A percentile compares a stretch with the other conserved stretches of the same genome.
phyloP scores from a whole-genome alignment of 768 basidiomycete genomes.

The Suillus tomentosus region DNA sequence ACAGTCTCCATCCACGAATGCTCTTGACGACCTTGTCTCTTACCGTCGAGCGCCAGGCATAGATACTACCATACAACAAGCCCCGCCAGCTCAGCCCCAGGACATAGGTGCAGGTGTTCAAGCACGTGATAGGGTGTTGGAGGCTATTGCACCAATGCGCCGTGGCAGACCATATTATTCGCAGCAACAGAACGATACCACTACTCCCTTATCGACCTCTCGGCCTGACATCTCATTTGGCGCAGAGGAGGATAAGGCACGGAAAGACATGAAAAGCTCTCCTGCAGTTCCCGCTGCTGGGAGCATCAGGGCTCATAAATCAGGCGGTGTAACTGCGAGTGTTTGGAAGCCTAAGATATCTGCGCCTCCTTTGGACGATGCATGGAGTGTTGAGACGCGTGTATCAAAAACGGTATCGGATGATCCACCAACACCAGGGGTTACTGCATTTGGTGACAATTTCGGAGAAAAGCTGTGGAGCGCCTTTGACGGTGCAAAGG shows the following conservation, averaged over 20 bases:
- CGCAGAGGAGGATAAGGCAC: constrained; percentile 48
- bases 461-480: constrained; percentile 60
- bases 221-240: constrained; percentile 31
- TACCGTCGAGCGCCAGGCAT: constrained; percentile 32
- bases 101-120: constrained; percentile 55
- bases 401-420: constrained; percentile 26
- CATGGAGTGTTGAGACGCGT: constrained; percentile 42
- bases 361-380: constrained; percentile 32
- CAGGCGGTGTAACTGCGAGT: constrained; percentile 24
- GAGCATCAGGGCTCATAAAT: constrained; percentile 25
- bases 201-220: constrained; percentile 37
- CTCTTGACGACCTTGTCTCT: constrained; percentile 42
- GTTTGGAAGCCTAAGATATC: constrained; percentile 33
- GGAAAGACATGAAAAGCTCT: constrained; percentile 42
- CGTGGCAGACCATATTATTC: constrained; percentile 59
- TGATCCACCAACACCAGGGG: constrained; percentile 25
- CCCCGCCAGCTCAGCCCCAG: constrained; percentile 20
- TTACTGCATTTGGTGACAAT: constrained; percentile 65
- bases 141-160: constrained; percentile 79
- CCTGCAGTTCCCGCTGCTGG: constrained; percentile 13
- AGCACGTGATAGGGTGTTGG: constrained; percentile 75
- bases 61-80: constrained; percentile 20
- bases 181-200: constrained; percentile 31
- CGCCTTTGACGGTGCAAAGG: constrained; percentile 42
- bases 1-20: constrained; percentile 29